These are phyloP conservation scores for Cadophora sp. DNA, from an alignment of 2,329 filamentous ascomycete genomes.

Conservation along the genomic window DNA sequence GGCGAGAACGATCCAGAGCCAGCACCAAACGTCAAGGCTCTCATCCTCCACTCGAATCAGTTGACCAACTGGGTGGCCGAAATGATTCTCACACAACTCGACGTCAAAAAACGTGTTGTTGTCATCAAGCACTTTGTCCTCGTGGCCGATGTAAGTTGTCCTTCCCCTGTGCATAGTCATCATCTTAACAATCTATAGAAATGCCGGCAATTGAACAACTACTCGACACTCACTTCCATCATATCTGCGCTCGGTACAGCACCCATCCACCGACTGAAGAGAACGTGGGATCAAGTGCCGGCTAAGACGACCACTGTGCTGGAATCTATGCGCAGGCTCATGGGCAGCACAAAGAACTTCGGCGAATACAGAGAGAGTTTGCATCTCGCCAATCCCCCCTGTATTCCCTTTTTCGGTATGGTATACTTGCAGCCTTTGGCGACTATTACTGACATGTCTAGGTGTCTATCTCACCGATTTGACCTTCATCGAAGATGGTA, in stretches of 20 bases:
- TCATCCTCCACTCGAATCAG: slow-evolving; percentile 98
- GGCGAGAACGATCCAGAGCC: slow-evolving; percentile 81
- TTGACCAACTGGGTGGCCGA: slow-evolving; percentile 99
- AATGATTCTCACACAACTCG: slow-evolving; percentile 94
- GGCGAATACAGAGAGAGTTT: slow-evolving; percentile 93
- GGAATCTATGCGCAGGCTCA: slow-evolving; percentile 91
- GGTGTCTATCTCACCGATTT: slow-evolving; percentile 96
- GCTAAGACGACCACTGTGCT: slow-evolving; percentile 80
- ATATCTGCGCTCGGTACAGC: slow-evolving; percentile 95
- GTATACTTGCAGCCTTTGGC: slow-evolving; percentile 24
- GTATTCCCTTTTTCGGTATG: slow-evolving; percentile 96
- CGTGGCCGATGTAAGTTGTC: slow-evolving; percentile 84
- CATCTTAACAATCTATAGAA: slow-evolving; percentile 63
- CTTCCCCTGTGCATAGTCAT: slow-evolving; percentile 21
- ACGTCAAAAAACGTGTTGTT: slow-evolving; percentile 94
- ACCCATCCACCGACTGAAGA: slow-evolving; percentile 89
- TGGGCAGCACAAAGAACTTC: slow-evolving; percentile 98
- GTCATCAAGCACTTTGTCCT: slow-evolving; percentile 99
- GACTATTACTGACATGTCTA: slow-evolving; percentile 47
- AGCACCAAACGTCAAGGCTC: slow-evolving; percentile 90
- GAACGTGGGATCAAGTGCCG: slow-evolving; percentile 94
- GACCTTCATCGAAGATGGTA: slow-evolving; percentile 98
- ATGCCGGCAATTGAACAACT: slow-evolving; percentile 94
- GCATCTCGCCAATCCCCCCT: slow-evolving; percentile 92
- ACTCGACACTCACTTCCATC: slow-evolving; percentile 95